Percentiles rank a stretch among this genome's conserved stretches.
Evolutionary conservation across 2,329 filamentous ascomycete genomes (phyloP).

Genomic region (Claviceps lovelessii): DNA sequence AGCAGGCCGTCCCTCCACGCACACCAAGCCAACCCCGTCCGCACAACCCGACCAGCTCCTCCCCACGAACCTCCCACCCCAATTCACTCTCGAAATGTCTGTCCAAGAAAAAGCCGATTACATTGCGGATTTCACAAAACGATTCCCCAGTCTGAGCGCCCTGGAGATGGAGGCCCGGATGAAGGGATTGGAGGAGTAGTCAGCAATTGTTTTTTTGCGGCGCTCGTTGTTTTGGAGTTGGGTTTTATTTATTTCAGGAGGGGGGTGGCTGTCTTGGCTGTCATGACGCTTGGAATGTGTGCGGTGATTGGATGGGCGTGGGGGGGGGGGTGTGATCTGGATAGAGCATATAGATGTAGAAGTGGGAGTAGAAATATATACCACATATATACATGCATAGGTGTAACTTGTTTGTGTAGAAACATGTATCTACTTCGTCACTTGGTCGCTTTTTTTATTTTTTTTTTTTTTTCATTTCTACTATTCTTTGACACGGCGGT

Average conservation of each 20-base stretch:
- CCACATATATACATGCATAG: too few relatives aligned
- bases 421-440: too few relatives aligned
- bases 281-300: too few relatives aligned
- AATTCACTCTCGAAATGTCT: slow-evolving; percentile 40
- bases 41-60: slow-evolving; percentile 24
- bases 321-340: too few relatives aligned
- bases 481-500: too few relatives aligned
- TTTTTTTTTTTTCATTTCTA: too few relatives aligned
- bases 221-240: not conserved
- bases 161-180: slow-evolving; percentile 68
- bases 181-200: slow-evolving; percentile 16
- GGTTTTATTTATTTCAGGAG: not conserved
- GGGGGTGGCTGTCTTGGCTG: too few relatives aligned
- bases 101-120: slow-evolving; percentile 50
- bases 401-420: too few relatives aligned
- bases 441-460: too few relatives aligned
- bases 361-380: too few relatives aligned
- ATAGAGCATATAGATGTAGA: too few relatives aligned
- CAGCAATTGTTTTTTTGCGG: not conserved
- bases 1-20: slow-evolving; percentile 28
- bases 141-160: slow-evolving; percentile 71
- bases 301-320: too few relatives aligned
- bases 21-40: slow-evolving; percentile 24
- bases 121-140: slow-evolving; percentile 58
- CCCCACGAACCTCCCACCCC: slow-evolving; percentile 31